Evolutionary conservation across 176 grass and related monocot species (phyloP).

Genomic region (Poa pratensis): DNA sequence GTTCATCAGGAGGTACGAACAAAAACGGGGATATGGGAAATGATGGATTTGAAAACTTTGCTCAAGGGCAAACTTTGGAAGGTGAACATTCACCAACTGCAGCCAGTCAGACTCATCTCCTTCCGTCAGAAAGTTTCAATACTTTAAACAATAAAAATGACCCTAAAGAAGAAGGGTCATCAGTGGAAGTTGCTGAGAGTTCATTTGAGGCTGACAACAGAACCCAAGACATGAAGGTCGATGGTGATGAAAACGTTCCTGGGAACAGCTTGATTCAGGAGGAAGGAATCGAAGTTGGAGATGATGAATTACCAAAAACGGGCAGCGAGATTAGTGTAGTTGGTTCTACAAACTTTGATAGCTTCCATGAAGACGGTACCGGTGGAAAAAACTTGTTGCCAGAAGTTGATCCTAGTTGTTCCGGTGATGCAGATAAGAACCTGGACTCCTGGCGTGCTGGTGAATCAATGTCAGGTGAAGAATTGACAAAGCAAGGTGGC

Average conservation of each 20-base stretch:
- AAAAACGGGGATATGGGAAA: not conserved
- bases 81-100: slow-evolving; percentile 36
- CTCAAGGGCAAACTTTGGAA: slow-evolving; percentile 31
- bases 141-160: slow-evolving; percentile 31
- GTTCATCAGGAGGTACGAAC: not conserved
- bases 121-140: slow-evolving; percentile 24
- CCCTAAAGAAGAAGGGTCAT: not conserved
- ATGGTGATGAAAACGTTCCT: slow-evolving; percentile 40
- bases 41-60: slow-evolving; percentile 25
- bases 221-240: slow-evolving; percentile 34
- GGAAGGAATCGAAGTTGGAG: slow-evolving; percentile 28
- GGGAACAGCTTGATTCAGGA: slow-evolving; percentile 38
- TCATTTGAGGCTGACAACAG: slow-evolving; percentile 11
- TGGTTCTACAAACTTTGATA: slow-evolving; percentile 29
- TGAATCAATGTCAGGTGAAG: slow-evolving; percentile 36
- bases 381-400: not conserved
- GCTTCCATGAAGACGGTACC: slow-evolving; percentile 6
- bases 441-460: not conserved
- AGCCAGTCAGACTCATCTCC: slow-evolving; percentile 21
- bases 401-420: slow-evolving; percentile 29
- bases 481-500: slow-evolving; percentile 9
- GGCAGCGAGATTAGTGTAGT: not conserved
- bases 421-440: slow-evolving; percentile 23
- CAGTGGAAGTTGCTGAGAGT: slow-evolving; percentile 16
- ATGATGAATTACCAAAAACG: slow-evolving; percentile 36